Evolutionary conservation across 768 basidiomycete species (phyloP), one percentile per base, ranked within the genome.

Genomic region (Goffeauzyma gilvescens): DNA sequence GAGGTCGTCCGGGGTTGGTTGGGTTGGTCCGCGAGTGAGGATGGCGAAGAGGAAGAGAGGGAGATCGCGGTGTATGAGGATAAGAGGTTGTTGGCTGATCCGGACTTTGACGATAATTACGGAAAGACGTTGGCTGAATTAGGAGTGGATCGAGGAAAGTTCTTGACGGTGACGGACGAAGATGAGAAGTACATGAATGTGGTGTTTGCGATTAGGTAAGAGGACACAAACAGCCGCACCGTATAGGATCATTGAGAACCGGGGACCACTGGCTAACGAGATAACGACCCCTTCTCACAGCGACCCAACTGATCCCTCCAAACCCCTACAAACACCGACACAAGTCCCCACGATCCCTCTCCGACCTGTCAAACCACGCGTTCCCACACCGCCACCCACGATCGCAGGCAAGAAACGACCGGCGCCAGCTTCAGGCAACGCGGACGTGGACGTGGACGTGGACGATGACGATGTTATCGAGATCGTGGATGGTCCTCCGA

Each of bases 41-140:
- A 49, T 5, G 53, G 53, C 14, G 65, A 67, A 7, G 67, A 69
- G 13, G 65, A 69, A 5, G 72, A 71, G 6, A 55, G 84, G n/a
- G 66, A 73, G 44, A 83, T 78, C 54, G 71, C 69, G 5, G 63
- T 71, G 1, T 65, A 81, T 13, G 79, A 95, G 62, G 86, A 81
- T 35, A 78, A 79, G 53, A 71, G 87, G 32, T 64, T 98, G 33
- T 65, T 98, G 42, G 79, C 76, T 50, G 93, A 96, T 55, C 84
- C 85, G 6, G 90, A 96, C 57, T 90, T 81, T 71, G 79, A 84
- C 34, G 89, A 95, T 54, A 95, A 95, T 54, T 58, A 73, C 47
- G 78, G 73, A 2, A 71, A 79, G 48, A 85, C 83, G 35, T 59
- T 98, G 51, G 80, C 75, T 50, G 81, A 82, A 51, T 56, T 96